These are phyloP conservation scores for Myriosclerotinia scirpicola DNA, from an alignment of 2,329 filamentous ascomycete genomes.

Conservation along the genomic window DNA sequence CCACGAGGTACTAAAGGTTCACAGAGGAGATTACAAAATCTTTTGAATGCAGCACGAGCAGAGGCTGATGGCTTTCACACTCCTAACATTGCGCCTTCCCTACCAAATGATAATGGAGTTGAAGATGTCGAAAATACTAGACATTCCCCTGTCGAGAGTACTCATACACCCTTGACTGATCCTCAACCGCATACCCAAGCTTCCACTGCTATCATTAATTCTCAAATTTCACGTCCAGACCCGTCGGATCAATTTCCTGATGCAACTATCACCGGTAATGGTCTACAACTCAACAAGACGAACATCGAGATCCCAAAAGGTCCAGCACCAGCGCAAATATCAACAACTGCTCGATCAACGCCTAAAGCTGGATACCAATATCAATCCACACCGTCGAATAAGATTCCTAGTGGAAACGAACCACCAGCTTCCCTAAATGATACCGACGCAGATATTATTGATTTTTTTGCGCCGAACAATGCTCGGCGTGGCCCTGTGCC, in stretches of 20 bases:
- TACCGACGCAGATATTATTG: neutral
- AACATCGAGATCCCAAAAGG: neutral
- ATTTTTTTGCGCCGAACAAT: constrained; percentile 7
- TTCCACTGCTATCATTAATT: neutral
- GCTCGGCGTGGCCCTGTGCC: constrained; percentile 1
- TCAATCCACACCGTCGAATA: neutral
- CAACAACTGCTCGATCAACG: neutral
- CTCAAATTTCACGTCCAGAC: neutral
- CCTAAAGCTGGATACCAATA: constrained; percentile 7
- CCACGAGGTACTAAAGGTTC: constrained; percentile 13
- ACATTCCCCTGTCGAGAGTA: neutral
- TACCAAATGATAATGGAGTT: neutral
- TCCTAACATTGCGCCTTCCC: neutral
- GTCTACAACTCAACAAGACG: neutral
- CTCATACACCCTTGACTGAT: neutral
- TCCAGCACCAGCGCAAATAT: neutral
- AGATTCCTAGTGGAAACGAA: neutral
- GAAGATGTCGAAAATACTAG: neutral
- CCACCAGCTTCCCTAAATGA: neutral
- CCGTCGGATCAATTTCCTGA: neutral
- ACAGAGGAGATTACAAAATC: constrained; percentile 17
- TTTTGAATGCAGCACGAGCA: constrained; percentile 17
- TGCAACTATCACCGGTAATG: neutral
- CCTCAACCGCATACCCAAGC: neutral
- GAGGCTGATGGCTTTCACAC: constrained; percentile 6